Evolutionary conservation across 78 protist genomes (phyloP).

Genomic region (Pigoraptor vietnamica): DNA sequence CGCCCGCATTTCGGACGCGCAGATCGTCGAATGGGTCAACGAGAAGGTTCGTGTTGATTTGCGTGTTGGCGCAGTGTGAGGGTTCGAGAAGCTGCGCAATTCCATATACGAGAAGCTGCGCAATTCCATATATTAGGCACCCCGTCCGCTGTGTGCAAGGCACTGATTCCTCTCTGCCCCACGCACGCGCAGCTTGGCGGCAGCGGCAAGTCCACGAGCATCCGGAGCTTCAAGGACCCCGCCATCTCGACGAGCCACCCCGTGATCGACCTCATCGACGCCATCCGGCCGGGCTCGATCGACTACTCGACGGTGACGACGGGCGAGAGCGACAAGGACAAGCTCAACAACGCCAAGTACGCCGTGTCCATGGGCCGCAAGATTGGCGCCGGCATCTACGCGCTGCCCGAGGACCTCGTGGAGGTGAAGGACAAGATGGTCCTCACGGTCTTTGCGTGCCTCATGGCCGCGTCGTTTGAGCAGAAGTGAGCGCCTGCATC

Average conservation of each 20-base stretch:
- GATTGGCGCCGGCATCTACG: conserved; percentile 78
- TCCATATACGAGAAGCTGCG: no score
- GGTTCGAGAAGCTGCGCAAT: no score
- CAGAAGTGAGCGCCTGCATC: no score
- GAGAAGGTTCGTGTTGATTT: background rate
- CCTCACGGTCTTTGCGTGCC: conserved; percentile 46
- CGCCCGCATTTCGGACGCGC: conserved; percentile 27
- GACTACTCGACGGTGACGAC: conserved; percentile 40
- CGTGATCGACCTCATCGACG: conserved; percentile 69
- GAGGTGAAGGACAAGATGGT: conserved; percentile 79
- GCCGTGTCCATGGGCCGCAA: conserved; percentile 83
- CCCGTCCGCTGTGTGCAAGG: no score
- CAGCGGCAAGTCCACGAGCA: conserved; percentile 59
- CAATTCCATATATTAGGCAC: no score
- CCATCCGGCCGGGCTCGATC: conserved; percentile 65
- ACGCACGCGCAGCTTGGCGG: background rate
- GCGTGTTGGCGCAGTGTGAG: no score
- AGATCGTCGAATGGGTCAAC: conserved; percentile 40
- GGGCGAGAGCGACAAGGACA: conserved; percentile 48
- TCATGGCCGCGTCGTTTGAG: conserved; percentile 6
- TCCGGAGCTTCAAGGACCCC: conserved; percentile 72
- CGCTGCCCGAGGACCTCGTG: conserved; percentile 87
- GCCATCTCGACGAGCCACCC: conserved; percentile 41
- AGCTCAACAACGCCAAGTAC: conserved; percentile 71
- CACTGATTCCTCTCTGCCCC: background rate